Base-by-base conservation (phyloP, 306 rosid genomes). In the Gynostemma pentaphyllum region DNA sequence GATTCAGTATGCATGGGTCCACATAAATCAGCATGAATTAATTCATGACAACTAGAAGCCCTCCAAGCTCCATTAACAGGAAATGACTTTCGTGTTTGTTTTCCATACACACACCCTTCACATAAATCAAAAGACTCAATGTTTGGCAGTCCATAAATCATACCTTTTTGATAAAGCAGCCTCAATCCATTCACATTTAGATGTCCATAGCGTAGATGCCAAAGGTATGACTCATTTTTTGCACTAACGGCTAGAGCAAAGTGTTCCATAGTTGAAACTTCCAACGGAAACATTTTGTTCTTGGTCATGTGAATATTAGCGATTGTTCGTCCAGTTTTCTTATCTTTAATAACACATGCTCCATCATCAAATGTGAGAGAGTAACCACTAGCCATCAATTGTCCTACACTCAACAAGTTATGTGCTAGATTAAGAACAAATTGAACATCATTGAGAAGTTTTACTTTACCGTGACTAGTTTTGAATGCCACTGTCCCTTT, bases 171-270 rank as follows among this genome's bases (percentile, higher is more conserved):
- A 41, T 12, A 4, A 4, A 63, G 8, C 13, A 41, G 23, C 15
- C 26, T 24, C 12, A 63, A 12, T 0, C 41, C 68, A 0, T 63
- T 42, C 2, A 24, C 16, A 12, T 63, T 24, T 5, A 63, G 23
- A 12, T 63, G 53, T 23, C 54, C 53, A 63, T 41, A 63, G 0
- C 68, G 10, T 26, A 42, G 5, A 26, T 63, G 68, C 54, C 68
- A 63, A 5, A 63, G 3, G 11, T 16, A 11, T 2, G 28, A 62
- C 34, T 45, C 5, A 45, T 19, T 0, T 9, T n/a, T 4, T 45
- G 9, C 50, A 9, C 14, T 45, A 16, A 45, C 8, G 18, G 37
- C 37, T 2, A 32, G 37, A 2, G 37, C 37, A 32, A 7, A 32
- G 5, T 32, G 5, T 32, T 7, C 37, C 3, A 32, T 7, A 32